These are phyloP conservation scores for Sarocladium kiliense DNA, from an alignment of 2,329 filamentous ascomycete species.

Conservation along the genomic window DNA sequence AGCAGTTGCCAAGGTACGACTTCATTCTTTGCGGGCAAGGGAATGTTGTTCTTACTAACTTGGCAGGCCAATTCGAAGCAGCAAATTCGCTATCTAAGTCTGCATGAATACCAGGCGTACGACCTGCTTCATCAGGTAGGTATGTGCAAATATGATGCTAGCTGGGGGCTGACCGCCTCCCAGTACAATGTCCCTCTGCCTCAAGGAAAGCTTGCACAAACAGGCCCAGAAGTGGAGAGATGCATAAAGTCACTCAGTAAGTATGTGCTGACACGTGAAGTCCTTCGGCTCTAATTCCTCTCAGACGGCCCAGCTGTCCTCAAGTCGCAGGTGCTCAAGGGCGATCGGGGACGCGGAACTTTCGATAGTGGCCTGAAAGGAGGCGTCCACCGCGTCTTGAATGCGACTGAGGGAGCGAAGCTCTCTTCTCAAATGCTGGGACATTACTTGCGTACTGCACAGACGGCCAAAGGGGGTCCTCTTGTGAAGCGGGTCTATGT, in stretches of 20 bases:
- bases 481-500: slow-evolving; percentile 29
- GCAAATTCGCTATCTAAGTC: slow-evolving; percentile 17
- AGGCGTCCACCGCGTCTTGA: slow-evolving; percentile 11
- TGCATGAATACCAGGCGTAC: slow-evolving; percentile 24
- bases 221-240: slow-evolving; percentile 15
- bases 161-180: not conserved
- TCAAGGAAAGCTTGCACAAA: slow-evolving; percentile 16
- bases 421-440: slow-evolving; percentile 18
- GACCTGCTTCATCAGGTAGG: slow-evolving; percentile 20
- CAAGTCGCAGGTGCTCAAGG: slow-evolving; percentile 22
- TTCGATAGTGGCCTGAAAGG: slow-evolving; percentile 12
- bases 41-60: not conserved
- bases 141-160: not conserved
- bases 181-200: slow-evolving; percentile 23
- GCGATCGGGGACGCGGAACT: slow-evolving; percentile 10
- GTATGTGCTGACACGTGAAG: not conserved
- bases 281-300: not conserved
- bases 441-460: not conserved
- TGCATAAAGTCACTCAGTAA: slow-evolving; percentile 20
- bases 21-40: too few species aligned
- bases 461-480: slow-evolving; percentile 8
- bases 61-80: not conserved
- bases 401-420: slow-evolving; percentile 13
- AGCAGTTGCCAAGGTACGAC: too few species aligned
- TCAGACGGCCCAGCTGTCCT: slow-evolving; percentile 19